Conservation (phyloP, 2,329 filamentous ascomycete genomes). For the Calonectria pteridis region DNA sequence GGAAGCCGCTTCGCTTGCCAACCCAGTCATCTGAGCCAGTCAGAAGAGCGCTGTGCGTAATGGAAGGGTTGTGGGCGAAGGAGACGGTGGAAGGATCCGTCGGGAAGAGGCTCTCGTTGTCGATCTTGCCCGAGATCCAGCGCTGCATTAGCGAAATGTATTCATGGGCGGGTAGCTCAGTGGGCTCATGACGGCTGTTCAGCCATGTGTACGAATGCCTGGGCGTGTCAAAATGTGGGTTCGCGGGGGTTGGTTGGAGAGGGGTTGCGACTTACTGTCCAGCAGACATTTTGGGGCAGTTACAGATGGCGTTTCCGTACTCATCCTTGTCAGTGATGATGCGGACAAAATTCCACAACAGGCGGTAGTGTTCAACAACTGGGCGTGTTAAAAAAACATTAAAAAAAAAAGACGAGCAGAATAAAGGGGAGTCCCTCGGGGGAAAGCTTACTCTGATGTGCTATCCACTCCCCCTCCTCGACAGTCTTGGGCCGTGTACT, state of each 20-base stretch:
- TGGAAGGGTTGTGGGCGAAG: conserved; percentile 72
- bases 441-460: conserved; percentile 79
- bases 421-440: background rate
- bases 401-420: background rate
- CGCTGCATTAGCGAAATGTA: conserved; percentile 97
- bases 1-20: conserved; percentile 5
- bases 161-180: conserved; percentile 90
- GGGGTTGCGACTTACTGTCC: conserved; percentile 76
- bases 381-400: background rate
- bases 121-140: conserved; percentile 96
- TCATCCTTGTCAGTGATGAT: conserved; percentile 89
- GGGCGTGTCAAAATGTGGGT: conserved; percentile 49
- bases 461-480: conserved; percentile 95
- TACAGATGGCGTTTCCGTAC: conserved; percentile 83
- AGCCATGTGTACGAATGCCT: conserved; percentile 95
- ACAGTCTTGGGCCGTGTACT: conserved; percentile 94
- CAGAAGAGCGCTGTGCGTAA: conserved; percentile 51
- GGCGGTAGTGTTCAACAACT: conserved; percentile 94
- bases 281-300: conserved; percentile 96
- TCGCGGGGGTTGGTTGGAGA: background rate
- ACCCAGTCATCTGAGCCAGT: background rate
- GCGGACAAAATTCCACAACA: conserved; percentile 89
- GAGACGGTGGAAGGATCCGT: conserved; percentile 82
- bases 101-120: conserved; percentile 89
- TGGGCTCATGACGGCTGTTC: conserved; percentile 79